Evolutionary conservation across 1,284 basidiomycete species (phyloP), one percentile per base, ranked within the genome.

Genomic region (Neonothopanus nambi): DNA sequence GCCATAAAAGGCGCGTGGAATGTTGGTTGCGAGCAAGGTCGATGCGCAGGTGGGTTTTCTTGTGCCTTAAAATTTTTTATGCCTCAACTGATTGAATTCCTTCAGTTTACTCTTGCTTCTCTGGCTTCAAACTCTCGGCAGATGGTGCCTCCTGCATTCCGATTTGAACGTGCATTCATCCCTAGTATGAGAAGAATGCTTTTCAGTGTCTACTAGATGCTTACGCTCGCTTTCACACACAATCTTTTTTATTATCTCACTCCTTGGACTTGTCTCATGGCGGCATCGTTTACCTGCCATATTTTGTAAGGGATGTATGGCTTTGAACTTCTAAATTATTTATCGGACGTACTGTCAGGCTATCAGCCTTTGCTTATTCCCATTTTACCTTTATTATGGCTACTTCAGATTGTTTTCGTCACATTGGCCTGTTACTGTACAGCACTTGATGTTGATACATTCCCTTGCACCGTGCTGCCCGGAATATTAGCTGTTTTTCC

Each of bases 1-100:
- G 67, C 75, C 30, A 88, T 93, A 57, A 60, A 72, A 37, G 79
- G 84, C 59, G 82, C 78, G 20, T 78, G 80, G 74, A 84, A 84
- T 57, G 87, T 90, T 54, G 84, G 80, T 15, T 93, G 91, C 67
- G 76, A 81, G 47, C 63, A 66, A 52, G 82, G 84, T 42, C 62
- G 65, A 56, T 89, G 86, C 70, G 66, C 70, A 48, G 79, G 85
- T 86, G 59, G 59, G 81, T 70, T 45, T 33, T 33, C 8, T 33
- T 8, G 30, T 33, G 30, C n/a, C n/a, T n/a, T n/a, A 33, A 11
- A 3, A 11, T 13, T 33, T 9, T 13, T 3, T 9, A 3, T 13
- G 30, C 2, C 13, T 11, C 30, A 9, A 33, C 2, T 33, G 13
- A 33, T 33, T 33, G 30, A 33, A 8, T 23, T 41, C 18, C 30